Conservation (phyloP, 192 early-diverging fungal species). For the Allomyces javanicus region DNA sequence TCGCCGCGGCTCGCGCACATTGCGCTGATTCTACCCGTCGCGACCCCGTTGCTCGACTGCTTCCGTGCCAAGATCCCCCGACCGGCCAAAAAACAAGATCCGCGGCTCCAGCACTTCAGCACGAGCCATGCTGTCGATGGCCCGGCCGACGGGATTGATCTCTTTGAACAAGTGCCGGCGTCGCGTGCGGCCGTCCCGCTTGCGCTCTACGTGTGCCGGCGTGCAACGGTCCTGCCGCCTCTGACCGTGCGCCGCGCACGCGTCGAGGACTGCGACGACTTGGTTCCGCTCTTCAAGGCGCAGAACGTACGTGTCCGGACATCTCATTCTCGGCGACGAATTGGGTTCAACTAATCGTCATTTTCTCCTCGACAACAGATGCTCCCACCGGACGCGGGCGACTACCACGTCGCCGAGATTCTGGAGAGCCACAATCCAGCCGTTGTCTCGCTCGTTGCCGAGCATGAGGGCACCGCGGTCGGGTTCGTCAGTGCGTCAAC, state of each 20-base stretch:
- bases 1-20: no score
- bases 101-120: no score
- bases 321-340: no score
- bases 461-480: background rate
- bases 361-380: background rate
- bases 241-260: constrained; percentile 21
- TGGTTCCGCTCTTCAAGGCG: constrained; percentile 26
- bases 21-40: no score
- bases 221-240: constrained; percentile 18
- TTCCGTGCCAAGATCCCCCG: no score
- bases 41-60: no score
- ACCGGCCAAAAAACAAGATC: no score
- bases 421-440: constrained; percentile 16
- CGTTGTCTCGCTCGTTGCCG: constrained; percentile 15
- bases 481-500: background rate
- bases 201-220: constrained; percentile 11
- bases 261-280: constrained; percentile 38
- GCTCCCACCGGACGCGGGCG: constrained; percentile 5
- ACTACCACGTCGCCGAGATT: constrained; percentile 22
- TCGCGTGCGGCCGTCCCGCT: no score
- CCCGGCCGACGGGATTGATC: no score
- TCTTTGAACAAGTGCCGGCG: no score
- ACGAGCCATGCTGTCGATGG: no score
- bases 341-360: no score
- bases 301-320: constrained; percentile 13